Base-by-base conservation (phyloP, 768 basidiomycete genomes). In the Lactarius pseudohatsudake region DNA sequence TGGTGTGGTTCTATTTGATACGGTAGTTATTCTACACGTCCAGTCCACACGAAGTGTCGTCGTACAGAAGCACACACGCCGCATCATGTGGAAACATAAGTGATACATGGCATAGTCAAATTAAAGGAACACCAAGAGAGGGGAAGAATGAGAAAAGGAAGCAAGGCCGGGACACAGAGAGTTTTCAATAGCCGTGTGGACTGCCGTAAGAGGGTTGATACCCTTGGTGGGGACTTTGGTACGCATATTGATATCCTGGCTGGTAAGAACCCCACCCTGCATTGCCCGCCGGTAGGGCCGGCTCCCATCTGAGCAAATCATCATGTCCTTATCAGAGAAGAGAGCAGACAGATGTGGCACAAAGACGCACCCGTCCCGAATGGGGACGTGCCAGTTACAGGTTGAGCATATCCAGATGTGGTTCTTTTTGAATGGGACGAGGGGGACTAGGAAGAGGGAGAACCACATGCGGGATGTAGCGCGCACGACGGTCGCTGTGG, bases 381-480 rank as follows among this genome's bases (percentile, higher is more conserved):
- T 78, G 3, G 81, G 80, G 11, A 82, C 79, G 65, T 79, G 81
- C 81, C 89, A 88, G 64, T 87, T 85, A 72, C 90, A 92, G 66
- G 87, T 89, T 28, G 79, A 80, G 75, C 90, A 92, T 64, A 87
- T 73, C 87, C 90, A 91, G 59, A 92, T 76, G 62, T 83, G 84
- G 62, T 82, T 83, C 57, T 82, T 82, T 28, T 76, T 81, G 71
- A 91, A 77, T 1, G 90, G 90, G 53, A 92, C 75, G 64, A 92
- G 76, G 28, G 88, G 90, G 16, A 92, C 80, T 75, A 85, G 89
- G 78, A 87, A 91, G 55, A 92, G 73, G 75, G 90, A 88, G 73
- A 92, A 88, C 90, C 89, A 91, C 43, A 77, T 84, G 62, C 85
- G 85, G 40, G 81, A 81, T 74, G 88, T 90, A 36, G 87, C 87